A percentile compares a stretch with the other conserved stretches of the same genome.
Conservation (phyloP, 1,284 basidiomycete genomes). For the Pseudozyma sp. region DNA sequence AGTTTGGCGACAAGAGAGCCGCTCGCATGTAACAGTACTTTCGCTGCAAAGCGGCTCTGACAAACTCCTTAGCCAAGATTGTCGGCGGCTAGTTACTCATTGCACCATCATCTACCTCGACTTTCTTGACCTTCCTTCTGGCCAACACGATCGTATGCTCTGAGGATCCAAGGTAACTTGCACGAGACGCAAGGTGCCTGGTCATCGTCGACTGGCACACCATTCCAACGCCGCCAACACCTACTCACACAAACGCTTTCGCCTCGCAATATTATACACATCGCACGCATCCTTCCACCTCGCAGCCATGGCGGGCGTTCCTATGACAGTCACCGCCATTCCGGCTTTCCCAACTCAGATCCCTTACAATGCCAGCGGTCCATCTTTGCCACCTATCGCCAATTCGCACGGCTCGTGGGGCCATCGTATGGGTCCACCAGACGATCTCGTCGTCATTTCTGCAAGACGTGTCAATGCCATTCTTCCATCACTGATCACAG, state of each 20-base stretch:
- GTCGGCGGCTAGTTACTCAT: too few species aligned
- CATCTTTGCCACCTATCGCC: slow-evolving; percentile 26
- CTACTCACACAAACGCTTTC: too few species aligned
- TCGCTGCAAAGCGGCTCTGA: too few species aligned
- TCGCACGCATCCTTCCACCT: neutral
- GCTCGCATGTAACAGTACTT: neutral
- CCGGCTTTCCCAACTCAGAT: slow-evolving; percentile 36
- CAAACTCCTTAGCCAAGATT: too few species aligned
- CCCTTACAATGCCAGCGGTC: slow-evolving; percentile 8
- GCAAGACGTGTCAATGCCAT: slow-evolving; percentile 42
- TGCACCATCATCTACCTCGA: too few species aligned
- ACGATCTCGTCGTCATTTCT: slow-evolving; percentile 45
- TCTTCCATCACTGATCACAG: slow-evolving; percentile 38
- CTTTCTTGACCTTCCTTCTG: too few species aligned
- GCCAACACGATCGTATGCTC: too few species aligned
- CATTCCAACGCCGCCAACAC: too few species aligned
- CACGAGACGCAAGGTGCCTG: too few species aligned
- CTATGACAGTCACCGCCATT: slow-evolving; percentile 43
- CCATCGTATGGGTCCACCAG: slow-evolving; percentile 7
- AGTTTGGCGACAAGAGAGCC: slow-evolving; percentile 4
- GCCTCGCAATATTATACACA: too few species aligned
- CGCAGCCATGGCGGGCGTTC: slow-evolving; percentile 30
- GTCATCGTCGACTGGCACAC: too few species aligned
- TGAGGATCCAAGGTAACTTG: too few species aligned
- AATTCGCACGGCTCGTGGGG: slow-evolving; percentile 5